Evolutionary conservation across 2,329 filamentous ascomycete genomes (phyloP).

Genomic region (Alternaria sp.): DNA sequence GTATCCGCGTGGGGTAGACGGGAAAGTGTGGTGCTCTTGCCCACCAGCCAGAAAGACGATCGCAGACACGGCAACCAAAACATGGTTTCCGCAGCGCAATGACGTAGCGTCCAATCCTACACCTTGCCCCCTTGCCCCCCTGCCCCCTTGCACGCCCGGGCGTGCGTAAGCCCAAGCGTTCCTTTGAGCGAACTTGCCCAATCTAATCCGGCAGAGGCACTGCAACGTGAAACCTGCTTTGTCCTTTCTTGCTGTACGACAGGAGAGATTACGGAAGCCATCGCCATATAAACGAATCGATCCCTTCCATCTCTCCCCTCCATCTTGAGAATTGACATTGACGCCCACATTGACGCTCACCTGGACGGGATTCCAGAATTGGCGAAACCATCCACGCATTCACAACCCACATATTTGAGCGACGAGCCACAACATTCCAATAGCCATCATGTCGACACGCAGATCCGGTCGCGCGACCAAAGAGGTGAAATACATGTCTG

Average conservation of each 20-base stretch:
- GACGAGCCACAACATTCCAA: background rate
- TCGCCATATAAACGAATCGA: background rate
- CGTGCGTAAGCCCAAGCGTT: slow-evolving; percentile 10
- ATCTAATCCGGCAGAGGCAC: slow-evolving; percentile 14
- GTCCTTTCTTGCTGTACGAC: slow-evolving; percentile 13
- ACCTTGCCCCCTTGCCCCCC: background rate
- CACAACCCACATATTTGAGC: background rate
- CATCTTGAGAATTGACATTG: background rate
- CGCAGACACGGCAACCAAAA: background rate
- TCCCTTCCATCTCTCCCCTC: background rate
- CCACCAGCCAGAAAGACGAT: background rate
- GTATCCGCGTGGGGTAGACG: background rate
- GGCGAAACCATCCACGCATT: background rate
- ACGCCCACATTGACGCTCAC: background rate
- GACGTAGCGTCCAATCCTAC: slow-evolving; percentile 20
- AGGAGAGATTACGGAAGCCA: slow-evolving; percentile 6
- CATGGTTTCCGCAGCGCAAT: slow-evolving; percentile 12
- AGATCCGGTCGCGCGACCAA: slow-evolving; percentile 23
- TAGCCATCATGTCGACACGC: slow-evolving; percentile 20
- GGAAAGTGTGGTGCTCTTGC: background rate
- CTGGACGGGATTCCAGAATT: background rate
- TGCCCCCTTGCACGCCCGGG: background rate
- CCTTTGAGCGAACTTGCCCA: slow-evolving; percentile 13
- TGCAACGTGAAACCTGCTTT: slow-evolving; percentile 18
- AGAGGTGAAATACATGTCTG: slow-evolving; percentile 28